These are phyloP conservation scores for Suillus fuscotomentosus DNA, from an alignment of 768 basidiomycete genomes.

Conservation along the genomic window DNA sequence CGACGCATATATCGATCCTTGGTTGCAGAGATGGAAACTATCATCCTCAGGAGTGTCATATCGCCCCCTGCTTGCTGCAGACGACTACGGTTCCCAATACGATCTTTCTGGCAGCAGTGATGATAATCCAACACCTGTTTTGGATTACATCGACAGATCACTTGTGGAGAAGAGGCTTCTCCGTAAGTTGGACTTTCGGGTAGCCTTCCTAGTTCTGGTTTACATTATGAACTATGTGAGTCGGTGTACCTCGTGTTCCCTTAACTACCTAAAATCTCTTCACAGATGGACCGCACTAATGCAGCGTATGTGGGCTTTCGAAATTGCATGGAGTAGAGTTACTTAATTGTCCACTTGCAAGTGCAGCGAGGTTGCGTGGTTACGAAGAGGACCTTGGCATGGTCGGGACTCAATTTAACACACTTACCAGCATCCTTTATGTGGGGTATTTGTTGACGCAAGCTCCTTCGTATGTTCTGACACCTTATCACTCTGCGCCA, in stretches of 20 bases:
- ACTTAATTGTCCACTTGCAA: constrained; percentile 19
- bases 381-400: constrained; percentile 68
- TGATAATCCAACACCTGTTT: background rate
- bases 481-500: background rate
- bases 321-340: background rate
- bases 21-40: background rate
- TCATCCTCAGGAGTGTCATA: background rate
- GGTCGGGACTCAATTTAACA: constrained; percentile 59
- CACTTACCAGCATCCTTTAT: constrained; percentile 64
- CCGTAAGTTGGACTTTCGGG: constrained; percentile 41
- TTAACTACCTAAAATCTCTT: constrained; percentile 2
- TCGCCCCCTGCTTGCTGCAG: background rate
- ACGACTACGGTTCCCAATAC: background rate
- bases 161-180: constrained; percentile 45
- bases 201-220: constrained; percentile 43
- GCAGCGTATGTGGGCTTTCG: constrained; percentile 42
- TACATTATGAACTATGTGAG: constrained; percentile 49
- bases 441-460: constrained; percentile 76
- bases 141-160: constrained; percentile 20
- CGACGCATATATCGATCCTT: background rate
- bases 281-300: constrained; percentile 67
- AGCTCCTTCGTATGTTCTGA: constrained; percentile 56
- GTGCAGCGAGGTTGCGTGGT: constrained; percentile 69
- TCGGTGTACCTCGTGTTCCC: constrained; percentile 1
- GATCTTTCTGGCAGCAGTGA: background rate